phyloP scores from a whole-genome alignment of 2,329 filamentous ascomycete genomes.

The Apiospora marii region DNA sequence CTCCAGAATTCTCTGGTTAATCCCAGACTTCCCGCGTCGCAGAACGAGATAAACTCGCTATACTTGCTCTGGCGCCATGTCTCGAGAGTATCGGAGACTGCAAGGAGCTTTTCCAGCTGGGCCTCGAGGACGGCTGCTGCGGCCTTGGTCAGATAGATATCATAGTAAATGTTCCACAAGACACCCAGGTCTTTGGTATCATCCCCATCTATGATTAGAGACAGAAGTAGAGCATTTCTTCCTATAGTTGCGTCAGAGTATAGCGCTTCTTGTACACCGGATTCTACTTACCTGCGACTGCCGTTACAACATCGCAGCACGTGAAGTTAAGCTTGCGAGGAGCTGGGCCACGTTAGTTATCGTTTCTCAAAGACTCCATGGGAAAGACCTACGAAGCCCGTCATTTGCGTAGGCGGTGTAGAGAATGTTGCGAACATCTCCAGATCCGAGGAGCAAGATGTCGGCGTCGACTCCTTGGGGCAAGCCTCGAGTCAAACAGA shows the following conservation, averaged over 20 bases:
- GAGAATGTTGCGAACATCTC: slow-evolving; percentile 64
- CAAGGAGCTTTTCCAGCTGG: slow-evolving; percentile 54
- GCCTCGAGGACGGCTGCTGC: slow-evolving; percentile 46
- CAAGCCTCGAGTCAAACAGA: slow-evolving; percentile 54
- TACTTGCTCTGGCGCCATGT: slow-evolving; percentile 56
- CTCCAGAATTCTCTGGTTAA: slow-evolving; percentile 51
- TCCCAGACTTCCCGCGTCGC: slow-evolving; percentile 54
- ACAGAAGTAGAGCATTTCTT: slow-evolving; percentile 62
- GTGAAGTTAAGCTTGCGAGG: slow-evolving; percentile 60
- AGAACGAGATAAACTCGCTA: slow-evolving; percentile 54
- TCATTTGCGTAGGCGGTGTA: slow-evolving; percentile 58
- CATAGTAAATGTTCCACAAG: slow-evolving; percentile 65
- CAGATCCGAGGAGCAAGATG: slow-evolving; percentile 62
- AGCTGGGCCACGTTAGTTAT: slow-evolving; percentile 42
- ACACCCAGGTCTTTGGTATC: slow-evolving; percentile 36
- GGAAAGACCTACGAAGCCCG: slow-evolving; percentile 43
- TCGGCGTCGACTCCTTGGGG: slow-evolving; percentile 58
- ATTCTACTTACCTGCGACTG: slow-evolving; percentile 54
- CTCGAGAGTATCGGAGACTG: slow-evolving; percentile 46
- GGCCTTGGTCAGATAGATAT: slow-evolving; percentile 53
- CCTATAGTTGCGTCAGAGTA: slow-evolving; percentile 46
- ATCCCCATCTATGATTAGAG: slow-evolving; percentile 55
- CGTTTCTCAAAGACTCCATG: neutral
- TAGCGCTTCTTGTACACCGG: neutral
- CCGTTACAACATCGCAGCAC: slow-evolving; percentile 60